Percentiles rank a stretch among this genome's conserved stretches.
Evolutionary conservation across 2,329 filamentous ascomycete species (phyloP).

Genomic region (Fusarium algeriense): DNA sequence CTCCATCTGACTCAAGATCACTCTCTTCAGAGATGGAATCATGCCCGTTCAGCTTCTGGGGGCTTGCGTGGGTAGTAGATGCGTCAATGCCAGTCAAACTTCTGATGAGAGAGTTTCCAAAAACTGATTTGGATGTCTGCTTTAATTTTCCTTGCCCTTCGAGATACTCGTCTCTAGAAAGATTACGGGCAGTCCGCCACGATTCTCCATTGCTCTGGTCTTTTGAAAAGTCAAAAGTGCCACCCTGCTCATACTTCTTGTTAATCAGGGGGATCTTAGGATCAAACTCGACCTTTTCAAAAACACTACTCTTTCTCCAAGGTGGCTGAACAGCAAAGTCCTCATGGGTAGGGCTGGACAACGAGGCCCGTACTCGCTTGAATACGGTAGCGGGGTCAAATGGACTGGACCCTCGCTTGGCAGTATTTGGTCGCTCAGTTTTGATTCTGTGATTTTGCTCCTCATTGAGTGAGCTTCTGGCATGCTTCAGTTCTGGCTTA

Average conservation of each 20-base stretch:
- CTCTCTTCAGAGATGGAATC: constrained; percentile 62
- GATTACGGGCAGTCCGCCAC: constrained; percentile 50
- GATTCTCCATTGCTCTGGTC: constrained; percentile 48
- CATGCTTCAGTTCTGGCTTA: constrained; percentile 71
- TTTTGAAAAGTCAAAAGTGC: constrained; percentile 63
- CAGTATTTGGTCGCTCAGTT: constrained; percentile 48
- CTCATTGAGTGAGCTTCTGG: constrained; percentile 65
- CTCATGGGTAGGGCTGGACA: constrained; percentile 46
- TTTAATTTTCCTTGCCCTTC: constrained; percentile 60
- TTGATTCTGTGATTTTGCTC: constrained; percentile 51
- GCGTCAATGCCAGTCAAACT: constrained; percentile 46
- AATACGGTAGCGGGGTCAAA: constrained; percentile 70
- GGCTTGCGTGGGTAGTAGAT: constrained; percentile 49
- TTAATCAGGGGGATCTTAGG: constrained; percentile 65
- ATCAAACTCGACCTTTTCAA: constrained; percentile 67
- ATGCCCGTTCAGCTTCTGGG: constrained; percentile 53
- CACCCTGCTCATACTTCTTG: constrained; percentile 70
- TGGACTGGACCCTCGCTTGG: constrained; percentile 67
- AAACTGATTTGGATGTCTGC: constrained; percentile 50
- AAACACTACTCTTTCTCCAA: constrained; percentile 60
- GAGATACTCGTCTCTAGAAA: constrained; percentile 63
- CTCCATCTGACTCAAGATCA: constrained; percentile 67
- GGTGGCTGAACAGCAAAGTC: constrained; percentile 40
- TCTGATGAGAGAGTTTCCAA: constrained; percentile 45
- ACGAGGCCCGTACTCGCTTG: constrained; percentile 66